Evolutionary conservation across 306 rosid species (phyloP), one percentile per base, ranked within the genome.

Genomic region (Rosa lucieae): DNA sequence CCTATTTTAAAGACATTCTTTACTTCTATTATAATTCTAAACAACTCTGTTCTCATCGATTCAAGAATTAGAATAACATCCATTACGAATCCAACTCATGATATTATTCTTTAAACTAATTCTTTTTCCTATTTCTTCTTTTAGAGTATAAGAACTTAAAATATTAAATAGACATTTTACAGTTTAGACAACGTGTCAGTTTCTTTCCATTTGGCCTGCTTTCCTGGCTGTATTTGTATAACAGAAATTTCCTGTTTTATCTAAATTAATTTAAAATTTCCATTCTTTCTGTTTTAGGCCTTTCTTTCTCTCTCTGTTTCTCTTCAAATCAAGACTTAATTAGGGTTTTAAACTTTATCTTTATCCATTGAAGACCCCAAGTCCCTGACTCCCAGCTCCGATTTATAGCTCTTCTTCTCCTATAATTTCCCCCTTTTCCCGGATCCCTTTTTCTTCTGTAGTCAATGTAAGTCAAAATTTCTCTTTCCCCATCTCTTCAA

Each of bases 391-490:
- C 40, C 70, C 48, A 56, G 84, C 39, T 68, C 72, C 76, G 65
- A 35, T 73, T 69, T 77, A 56, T 37, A 61, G 44, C 67, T 51
- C n/a, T 73, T 42, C 32, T 29, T 29, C 32, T 29, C 32, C 32
- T 29, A 29, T 29, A 29, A 29, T 29, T 29, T 29, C 49, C 56
- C 79, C 62, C 37, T 32, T 44, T 68, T 65, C 37, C 70, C 8
- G 32, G 49, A 73, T 76, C 81, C 76, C 75, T 67, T 11, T 32
- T 21, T 56, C 43, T 44, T 70, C 42, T 67, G 20, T 55, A 65
- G 67, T 70, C 82, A 75, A 63, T 82, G 89, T 82, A 89, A 89
- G 87, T 77, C 53, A 32, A 32, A 11, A 72, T 67, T 73, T 69
- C 71, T 58, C 55, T 4, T 77, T 61, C 29, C 69, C 43, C 63